Base-by-base conservation (phyloP, 2,329 filamentous ascomycete genomes). In the Fusarium sp. region DNA sequence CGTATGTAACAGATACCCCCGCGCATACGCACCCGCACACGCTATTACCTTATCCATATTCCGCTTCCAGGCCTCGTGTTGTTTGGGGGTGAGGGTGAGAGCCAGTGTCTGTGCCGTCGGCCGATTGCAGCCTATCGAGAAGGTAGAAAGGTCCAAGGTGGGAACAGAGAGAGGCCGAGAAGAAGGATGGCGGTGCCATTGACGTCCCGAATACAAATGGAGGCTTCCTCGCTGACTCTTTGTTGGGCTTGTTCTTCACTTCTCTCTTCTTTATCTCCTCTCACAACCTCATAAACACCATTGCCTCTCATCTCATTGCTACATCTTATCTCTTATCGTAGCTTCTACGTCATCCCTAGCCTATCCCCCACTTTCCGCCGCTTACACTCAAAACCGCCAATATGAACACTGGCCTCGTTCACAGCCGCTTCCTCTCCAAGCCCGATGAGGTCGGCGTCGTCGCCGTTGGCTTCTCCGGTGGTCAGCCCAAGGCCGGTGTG, bases 391-490 rank as follows among this genome's bases (percentile, higher is more conserved):
- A 71, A 58, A 54, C 35, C 45, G 53, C 45, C 43, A 74, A 63
- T 67, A 85, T 86, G 82, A 83, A 85, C 74, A 86, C 84, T 53
- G 83, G 84, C 56, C 83, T 84, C 77, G 77, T 87, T 69, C 78
- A 82, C 70, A 85, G 84, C 77, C 94, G 91, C 76, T 98, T 97
- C 83, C 90, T 98, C 72, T 85, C 90, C 68, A 86, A 90, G 76
- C 87, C 89, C 32, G 86, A 92, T 76, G 90, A 98, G 75, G 86
- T 99, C 68, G 96, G 95, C 66, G 87, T 99, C 57, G 93, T 98
- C 37, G 94, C 95, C 49, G 96, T 98, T 37, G 95, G 95, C 67
- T 99, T 98, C 84, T 97, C 94, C 54, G 95, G 95, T 71, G 96
- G 96, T 58, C 96, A 74, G 93, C 90, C 90, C 83, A 97, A 98